These are phyloP conservation scores for Aquilaria agallochum DNA, from an alignment of 441 rosid species.

Conservation along the genomic window DNA sequence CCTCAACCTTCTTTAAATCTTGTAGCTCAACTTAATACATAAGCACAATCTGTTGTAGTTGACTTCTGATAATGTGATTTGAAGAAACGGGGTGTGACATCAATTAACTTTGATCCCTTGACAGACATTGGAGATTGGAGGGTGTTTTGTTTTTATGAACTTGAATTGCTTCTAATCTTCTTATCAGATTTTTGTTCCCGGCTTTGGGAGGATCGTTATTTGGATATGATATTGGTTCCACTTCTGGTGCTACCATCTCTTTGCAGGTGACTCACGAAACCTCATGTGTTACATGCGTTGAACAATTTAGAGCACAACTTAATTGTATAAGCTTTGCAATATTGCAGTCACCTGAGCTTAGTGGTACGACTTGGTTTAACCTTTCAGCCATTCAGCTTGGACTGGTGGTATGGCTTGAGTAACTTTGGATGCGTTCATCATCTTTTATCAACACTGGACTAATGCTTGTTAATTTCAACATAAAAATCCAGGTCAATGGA, in stretches of 20 bases:
- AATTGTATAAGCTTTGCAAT: slow-evolving; percentile 3
- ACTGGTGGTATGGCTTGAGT: slow-evolving; percentile 61
- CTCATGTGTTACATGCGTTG: background rate
- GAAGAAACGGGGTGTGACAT: background rate
- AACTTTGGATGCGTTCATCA: no score
- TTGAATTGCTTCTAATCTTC: slow-evolving; percentile 9
- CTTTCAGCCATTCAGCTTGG: slow-evolving; percentile 90
- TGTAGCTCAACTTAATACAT: no score
- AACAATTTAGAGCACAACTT: background rate
- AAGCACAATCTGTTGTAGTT: no score
- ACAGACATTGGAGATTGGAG: background rate
- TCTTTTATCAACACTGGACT: no score
- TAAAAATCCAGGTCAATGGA: slow-evolving; percentile 75
- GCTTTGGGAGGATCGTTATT: slow-evolving; percentile 89
- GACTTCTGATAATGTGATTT: no score
- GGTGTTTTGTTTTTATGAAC: background rate
- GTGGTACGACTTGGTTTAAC: slow-evolving; percentile 93
- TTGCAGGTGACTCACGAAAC: slow-evolving; percentile 54
- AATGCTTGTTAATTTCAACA: background rate
- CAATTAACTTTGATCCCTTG: background rate
- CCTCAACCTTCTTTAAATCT: no score
- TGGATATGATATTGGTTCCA: slow-evolving; percentile 98
- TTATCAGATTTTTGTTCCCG: slow-evolving; percentile 81
- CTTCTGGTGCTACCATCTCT: slow-evolving; percentile 91
- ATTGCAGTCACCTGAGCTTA: slow-evolving; percentile 71